Conservation (phyloP, 768 basidiomycete species). For the Trametes gibbosa region DNA sequence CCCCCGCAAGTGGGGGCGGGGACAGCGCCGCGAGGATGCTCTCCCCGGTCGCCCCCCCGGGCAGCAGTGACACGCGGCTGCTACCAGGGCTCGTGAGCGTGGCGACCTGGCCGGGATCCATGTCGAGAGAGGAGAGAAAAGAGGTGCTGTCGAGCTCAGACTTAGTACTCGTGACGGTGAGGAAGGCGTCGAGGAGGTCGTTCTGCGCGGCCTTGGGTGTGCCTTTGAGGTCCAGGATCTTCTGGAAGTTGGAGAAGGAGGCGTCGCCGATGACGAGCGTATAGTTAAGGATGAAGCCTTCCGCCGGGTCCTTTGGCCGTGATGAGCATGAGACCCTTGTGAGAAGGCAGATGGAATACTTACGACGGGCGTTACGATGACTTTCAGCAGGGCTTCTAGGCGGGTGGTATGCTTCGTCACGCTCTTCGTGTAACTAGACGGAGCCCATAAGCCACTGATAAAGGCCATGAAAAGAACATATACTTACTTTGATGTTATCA, state of each 20-base stretch:
- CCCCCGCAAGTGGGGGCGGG: conserved; percentile 57
- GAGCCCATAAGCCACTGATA: conserved; percentile 10
- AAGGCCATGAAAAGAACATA: neutral
- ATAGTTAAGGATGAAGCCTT: conserved; percentile 95
- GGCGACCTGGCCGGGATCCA: conserved; percentile 76
- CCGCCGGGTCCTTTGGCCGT: conserved; percentile 70
- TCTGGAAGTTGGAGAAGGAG: conserved; percentile 97
- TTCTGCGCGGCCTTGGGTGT: conserved; percentile 86
- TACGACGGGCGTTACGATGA: conserved; percentile 90
- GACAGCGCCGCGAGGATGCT: conserved; percentile 57
- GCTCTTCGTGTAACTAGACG: conserved; percentile 71
- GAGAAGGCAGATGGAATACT: conserved; percentile 26
- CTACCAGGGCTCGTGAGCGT: conserved; percentile 63
- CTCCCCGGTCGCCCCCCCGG: conserved; percentile 41
- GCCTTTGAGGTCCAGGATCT: conserved; percentile 96
- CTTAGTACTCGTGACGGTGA: conserved; percentile 91
- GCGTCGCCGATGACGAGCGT: conserved; percentile 91
- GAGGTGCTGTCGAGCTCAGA: conserved; percentile 86
- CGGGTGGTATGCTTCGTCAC: conserved; percentile 78
- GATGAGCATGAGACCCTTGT: neutral
- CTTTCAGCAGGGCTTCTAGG: conserved; percentile 91
- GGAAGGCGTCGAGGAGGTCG: conserved; percentile 85
- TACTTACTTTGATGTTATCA: conserved; percentile 53
- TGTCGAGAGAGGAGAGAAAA: conserved; percentile 91
- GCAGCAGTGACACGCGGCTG: conserved; percentile 54